Evolutionary conservation across 768 basidiomycete species (phyloP), one percentile per base, ranked within the genome.

Genomic region (Auricularia cornea): DNA sequence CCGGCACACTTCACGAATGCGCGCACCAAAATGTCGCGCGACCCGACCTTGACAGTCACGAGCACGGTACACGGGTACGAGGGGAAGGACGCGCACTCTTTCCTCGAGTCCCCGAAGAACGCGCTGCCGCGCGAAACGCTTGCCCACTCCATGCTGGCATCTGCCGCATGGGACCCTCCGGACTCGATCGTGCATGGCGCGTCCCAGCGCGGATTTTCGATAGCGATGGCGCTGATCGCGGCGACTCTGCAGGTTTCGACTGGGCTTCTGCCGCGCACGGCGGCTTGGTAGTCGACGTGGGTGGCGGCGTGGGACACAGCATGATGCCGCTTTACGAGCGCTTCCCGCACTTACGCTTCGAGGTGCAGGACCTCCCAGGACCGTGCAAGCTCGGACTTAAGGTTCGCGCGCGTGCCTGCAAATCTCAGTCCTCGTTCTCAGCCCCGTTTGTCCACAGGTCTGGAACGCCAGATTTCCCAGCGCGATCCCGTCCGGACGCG

Each of bases 131-230:
- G 90, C 62, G 81, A 84, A 66, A 77, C 89, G 38, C 91, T 91
- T 68, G 88, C 87, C 32, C 84, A 82, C 63, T 88, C 88, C 3
- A 92, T 92, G 89, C 80, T 79, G 8, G 88, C 86, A 26, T 87
- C 88, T 4, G 81, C 78, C 29, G 83, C 81, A 2, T 91, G 26
- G 26, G 26, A 28, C 6, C 5, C 26, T 8, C 59, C 10, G 32
- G 32, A 60, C 12, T 10, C 59, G 10, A 60, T 31, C 6, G 8
- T 56, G 11, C 6, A 28, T 11, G 59, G 28, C 12, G 33, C 10
- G 59, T 52, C 20, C 40, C 33, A 26, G n/a, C n/a, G n/a, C n/a
- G n/a, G n/a, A n/a, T n/a, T n/a, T n/a, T n/a, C n/a, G n/a, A n/a
- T n/a, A n/a, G n/a, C n/a, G n/a, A n/a, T n/a, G n/a, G n/a, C n/a